Evolutionary conservation across 345 rosid species (phyloP).

Genomic region (Acer yangbiense): DNA sequence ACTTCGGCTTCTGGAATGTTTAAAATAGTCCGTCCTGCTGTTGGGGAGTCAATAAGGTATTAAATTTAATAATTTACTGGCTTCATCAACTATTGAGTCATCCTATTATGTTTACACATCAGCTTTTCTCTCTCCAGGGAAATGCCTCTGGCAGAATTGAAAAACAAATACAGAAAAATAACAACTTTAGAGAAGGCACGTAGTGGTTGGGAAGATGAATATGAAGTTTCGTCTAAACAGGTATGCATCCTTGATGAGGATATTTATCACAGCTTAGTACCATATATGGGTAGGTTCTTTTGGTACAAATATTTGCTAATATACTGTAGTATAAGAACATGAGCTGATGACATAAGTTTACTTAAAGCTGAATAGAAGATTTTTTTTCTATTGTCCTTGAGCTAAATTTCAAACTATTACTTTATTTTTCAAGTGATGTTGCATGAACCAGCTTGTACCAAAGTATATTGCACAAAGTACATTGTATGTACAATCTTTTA

Average conservation of each 20-base stretch:
- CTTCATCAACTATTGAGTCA: constrained; percentile 15
- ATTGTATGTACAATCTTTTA: neutral
- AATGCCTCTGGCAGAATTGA: constrained; percentile 79
- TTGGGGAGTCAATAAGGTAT: constrained; percentile 94
- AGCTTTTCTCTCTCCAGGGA: constrained; percentile 51
- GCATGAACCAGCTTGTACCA: neutral
- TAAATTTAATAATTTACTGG: constrained; percentile 12
- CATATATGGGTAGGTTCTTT: neutral
- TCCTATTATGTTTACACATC: constrained; percentile 4
- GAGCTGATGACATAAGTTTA: constrained; percentile 1
- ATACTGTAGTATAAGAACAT: neutral
- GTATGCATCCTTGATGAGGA: constrained; percentile 33
- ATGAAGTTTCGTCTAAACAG: constrained; percentile 93
- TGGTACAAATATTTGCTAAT: neutral
- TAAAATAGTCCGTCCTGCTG: constrained; percentile 90
- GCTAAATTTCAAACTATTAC: neutral
- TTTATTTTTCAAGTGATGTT: neutral
- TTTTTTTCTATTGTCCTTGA: neutral
- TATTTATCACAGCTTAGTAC: neutral
- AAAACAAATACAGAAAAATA: constrained; percentile 76
- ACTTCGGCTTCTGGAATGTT: constrained; percentile 76
- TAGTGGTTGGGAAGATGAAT: constrained; percentile 95
- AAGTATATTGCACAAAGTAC: neutral
- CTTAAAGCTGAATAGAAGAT: neutral
- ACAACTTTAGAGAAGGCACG: constrained; percentile 75